Evolutionary conservation across 106 monocot genomes (phyloP).

Genomic region (Vanilla planifolia): DNA sequence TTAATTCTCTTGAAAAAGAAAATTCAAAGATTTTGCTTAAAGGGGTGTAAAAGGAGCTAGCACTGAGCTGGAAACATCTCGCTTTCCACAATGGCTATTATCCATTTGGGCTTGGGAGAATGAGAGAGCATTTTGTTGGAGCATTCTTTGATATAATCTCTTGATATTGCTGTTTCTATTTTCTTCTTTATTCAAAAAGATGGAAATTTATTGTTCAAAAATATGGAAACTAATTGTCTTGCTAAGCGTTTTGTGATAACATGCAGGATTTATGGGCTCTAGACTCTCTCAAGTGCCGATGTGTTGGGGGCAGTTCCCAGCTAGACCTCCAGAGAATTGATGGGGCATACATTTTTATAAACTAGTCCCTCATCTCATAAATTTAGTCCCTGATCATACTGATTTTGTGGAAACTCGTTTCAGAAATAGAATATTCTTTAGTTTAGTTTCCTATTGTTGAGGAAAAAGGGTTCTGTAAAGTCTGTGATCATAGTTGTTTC

Average conservation of each 20-base stretch:
- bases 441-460: no score
- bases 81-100: no score
- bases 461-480: no score
- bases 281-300: slow-evolving; percentile 26
- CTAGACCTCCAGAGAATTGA: slow-evolving; percentile 39
- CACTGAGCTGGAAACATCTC: no score
- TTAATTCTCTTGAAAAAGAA: not conserved
- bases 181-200: no score
- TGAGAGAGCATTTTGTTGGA: not conserved
- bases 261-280: slow-evolving; percentile 25
- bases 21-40: not conserved
- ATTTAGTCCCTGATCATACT: no score
- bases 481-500: no score
- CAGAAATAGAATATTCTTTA: no score
- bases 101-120: no score
- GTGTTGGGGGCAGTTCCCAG: slow-evolving; percentile 48
- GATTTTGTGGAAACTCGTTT: no score
- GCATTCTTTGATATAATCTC: not conserved
- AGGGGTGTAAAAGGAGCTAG: not conserved
- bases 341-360: not conserved
- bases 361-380: no score
- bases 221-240: not conserved
- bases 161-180: not conserved
- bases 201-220: not conserved
- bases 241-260: not conserved